Base-by-base conservation (phyloP, 768 basidiomycete genomes). In the Collybia nuda region DNA sequence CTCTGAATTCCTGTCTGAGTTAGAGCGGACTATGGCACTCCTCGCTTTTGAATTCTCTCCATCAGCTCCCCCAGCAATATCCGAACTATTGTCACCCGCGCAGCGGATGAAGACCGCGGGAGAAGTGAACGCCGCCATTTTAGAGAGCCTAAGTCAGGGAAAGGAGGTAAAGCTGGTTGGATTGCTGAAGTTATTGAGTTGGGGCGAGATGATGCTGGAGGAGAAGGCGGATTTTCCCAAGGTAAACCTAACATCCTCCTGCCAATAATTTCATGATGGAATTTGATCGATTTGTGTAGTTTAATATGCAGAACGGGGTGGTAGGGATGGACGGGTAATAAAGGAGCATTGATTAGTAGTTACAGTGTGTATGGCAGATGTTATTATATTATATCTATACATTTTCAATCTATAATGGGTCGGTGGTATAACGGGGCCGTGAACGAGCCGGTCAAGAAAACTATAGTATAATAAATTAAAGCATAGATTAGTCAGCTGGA, bases 81-180 rank as follows among this genome's bases (percentile, higher is more conserved):
- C 83, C 17, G 86, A 93, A 48, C 73, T 98, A 47, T 69, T 98
- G 63, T 86, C 88, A 23, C 88, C 90, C 24, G 85, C 84, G 18
- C 94, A 98, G 66, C 80, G 96, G 44, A 80, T 92, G 81, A 90
- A 88, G 71, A 96, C 95, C n/a, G 95, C 95, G 1, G 86, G 89
- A 18, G 93, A 96, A 71, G 85, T 98, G 64, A 99, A 99, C 63
- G 88, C 91, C 1, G 95, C 96, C 26, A 96, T 99, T 48, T 72
- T 99, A 63, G 91, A 94, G 61, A 90, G 88, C 61, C 75, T 93
- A 54, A 90, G 93, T 57, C 92, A 98, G 61, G 93, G 93, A 0
- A 89, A 88, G 64, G 91, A 96, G 65, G 91, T 95, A 50, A 97
- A 96, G 69, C 70, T 98, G 44, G 82, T 87, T 23, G 85, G 84